These are phyloP conservation scores for Aspergillus saccharolyticus DNA, from an alignment of 495 filamentous ascomycete species.

Conservation along the genomic window DNA sequence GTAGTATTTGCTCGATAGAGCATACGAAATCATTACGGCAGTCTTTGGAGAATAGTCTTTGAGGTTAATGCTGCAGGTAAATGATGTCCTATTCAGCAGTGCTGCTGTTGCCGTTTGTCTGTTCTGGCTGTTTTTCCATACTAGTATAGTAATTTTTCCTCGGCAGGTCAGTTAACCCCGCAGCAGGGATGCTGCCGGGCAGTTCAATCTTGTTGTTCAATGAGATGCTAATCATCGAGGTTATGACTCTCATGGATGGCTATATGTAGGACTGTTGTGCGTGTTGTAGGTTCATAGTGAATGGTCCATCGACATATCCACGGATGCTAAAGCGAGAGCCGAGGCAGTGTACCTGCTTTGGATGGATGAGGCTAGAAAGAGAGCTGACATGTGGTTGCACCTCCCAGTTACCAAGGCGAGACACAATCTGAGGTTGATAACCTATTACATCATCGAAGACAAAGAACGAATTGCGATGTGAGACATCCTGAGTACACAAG, in stretches of 20 bases:
- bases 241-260: not conserved
- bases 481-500: not conserved
- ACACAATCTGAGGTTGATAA: not conserved
- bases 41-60: too few relatives aligned
- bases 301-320: not conserved
- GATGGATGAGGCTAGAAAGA: not conserved
- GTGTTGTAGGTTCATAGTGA: not conserved
- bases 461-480: not conserved
- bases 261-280: too few relatives aligned
- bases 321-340: not conserved
- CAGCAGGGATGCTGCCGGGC: not conserved
- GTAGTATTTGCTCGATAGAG: not conserved
- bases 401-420: not conserved
- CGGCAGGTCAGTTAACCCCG: not conserved
- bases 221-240: not conserved
- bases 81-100: too few relatives aligned
- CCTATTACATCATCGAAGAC: too few relatives aligned
- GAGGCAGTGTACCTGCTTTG: not conserved
- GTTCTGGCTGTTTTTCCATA: not conserved
- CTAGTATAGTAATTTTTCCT: not conserved
- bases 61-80: too few relatives aligned
- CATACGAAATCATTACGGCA: too few relatives aligned
- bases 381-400: not conserved
- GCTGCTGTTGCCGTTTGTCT: too few relatives aligned
- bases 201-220: too few relatives aligned